Evolutionary conservation across 306 rosid genomes (phyloP).

Genomic region (Cucurbita pepo): DNA sequence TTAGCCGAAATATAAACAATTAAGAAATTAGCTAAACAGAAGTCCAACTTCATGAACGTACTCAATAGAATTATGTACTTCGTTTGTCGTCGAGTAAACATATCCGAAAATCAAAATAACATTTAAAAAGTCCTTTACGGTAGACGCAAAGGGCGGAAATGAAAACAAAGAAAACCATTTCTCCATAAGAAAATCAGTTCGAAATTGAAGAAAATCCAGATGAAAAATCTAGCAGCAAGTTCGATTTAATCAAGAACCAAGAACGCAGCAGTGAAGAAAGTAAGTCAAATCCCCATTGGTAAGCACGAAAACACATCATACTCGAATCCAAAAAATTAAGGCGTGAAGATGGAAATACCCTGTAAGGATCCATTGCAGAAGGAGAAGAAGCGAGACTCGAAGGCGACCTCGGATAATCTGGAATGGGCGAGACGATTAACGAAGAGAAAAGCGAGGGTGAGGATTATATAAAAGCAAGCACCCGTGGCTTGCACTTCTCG

Average conservation of each 20-base stretch:
- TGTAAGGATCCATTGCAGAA: conserved; percentile 48
- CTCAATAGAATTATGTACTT: background rate
- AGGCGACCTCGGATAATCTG: background rate
- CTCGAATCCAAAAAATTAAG: background rate
- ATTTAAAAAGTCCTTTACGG: background rate
- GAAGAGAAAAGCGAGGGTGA: background rate
- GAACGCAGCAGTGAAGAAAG: background rate
- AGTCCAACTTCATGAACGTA: background rate
- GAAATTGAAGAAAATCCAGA: background rate
- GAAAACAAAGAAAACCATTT: background rate
- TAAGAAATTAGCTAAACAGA: background rate
- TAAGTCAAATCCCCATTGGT: background rate
- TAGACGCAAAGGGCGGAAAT: background rate
- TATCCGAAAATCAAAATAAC: background rate
- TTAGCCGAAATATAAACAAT: background rate
- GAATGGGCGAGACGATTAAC: background rate
- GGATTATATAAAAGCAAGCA: background rate
- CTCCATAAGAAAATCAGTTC: background rate
- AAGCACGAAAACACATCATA: background rate
- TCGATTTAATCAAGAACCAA: background rate
- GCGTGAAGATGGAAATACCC: conserved; percentile 11
- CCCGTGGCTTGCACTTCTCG: background rate
- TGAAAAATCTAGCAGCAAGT: background rate
- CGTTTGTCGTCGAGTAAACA: background rate
- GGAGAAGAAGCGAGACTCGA: background rate